Percentiles rank a stretch among this genome's conserved stretches.
Conservation (phyloP, 1,284 basidiomycete species). For the Ganoderma sinense region DNA sequence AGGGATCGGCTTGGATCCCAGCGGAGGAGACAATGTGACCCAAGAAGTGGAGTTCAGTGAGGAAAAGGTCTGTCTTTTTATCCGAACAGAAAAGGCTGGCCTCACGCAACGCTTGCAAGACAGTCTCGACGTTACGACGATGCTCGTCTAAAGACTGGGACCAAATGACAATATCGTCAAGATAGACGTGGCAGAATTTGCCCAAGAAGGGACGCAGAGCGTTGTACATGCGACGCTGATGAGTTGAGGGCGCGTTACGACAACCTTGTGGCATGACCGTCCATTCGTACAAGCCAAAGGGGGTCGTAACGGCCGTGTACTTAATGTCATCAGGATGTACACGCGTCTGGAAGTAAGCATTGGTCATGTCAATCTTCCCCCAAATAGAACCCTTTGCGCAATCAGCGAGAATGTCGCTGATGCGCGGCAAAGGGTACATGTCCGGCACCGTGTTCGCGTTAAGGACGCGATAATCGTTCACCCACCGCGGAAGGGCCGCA, state of each 20-base stretch:
- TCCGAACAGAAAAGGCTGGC: conserved; percentile 31
- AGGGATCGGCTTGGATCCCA: conserved; percentile 36
- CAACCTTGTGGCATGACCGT: conserved; percentile 51
- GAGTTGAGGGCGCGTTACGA: conserved; percentile 44
- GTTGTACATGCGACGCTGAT: conserved; percentile 42
- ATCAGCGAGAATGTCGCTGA: conserved; percentile 45
- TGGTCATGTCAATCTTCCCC: conserved; percentile 50
- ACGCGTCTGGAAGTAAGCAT: conserved; percentile 49
- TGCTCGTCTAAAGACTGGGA: conserved; percentile 1
- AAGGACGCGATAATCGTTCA: conserved; percentile 46
- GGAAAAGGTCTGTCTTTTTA: conserved; percentile 30
- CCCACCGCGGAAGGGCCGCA: conserved; percentile 44
- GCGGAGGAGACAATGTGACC: conserved; percentile 33
- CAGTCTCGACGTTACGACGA: background rate
- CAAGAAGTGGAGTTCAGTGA: conserved; percentile 31
- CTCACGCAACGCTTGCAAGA: conserved; percentile 32
- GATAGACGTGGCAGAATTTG: conserved; percentile 3
- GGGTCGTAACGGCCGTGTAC: conserved; percentile 47
- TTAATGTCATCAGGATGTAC: conserved; percentile 46
- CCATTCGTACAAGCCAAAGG: conserved; percentile 49
- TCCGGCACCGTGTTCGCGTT: conserved; percentile 48
- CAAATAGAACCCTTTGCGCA: conserved; percentile 43
- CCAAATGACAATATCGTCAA: conserved; percentile 15
- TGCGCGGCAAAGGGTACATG: conserved; percentile 44
- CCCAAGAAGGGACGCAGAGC: conserved; percentile 33